phyloP scores from a whole-genome alignment of 2,329 filamentous ascomycete species.

The Fusarium circinatum region DNA sequence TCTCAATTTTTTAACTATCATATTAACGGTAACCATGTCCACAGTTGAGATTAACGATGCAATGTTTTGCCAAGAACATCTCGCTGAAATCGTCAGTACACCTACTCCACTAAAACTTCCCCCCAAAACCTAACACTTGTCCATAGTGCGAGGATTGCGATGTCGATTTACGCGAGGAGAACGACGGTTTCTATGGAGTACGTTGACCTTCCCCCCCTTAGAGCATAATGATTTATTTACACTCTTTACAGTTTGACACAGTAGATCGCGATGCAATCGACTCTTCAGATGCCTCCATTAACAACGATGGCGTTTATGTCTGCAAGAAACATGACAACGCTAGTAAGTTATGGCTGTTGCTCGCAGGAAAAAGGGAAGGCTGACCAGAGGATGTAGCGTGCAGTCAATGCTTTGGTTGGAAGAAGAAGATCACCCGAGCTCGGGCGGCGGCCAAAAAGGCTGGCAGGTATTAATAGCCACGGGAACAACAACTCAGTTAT shows the following conservation, averaged over 20 bases:
- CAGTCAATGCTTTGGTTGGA: neutral
- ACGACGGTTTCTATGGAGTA: neutral
- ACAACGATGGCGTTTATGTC: neutral
- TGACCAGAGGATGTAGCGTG: neutral
- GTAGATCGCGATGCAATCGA: neutral
- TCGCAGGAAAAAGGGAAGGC: no score
- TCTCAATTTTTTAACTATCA: no score
- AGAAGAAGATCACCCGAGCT: neutral
- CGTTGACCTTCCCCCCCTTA: accelerated
- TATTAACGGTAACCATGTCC: no score
- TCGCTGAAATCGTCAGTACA: neutral
- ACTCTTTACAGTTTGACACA: neutral
- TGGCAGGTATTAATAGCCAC: accelerated
- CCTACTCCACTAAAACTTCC: accelerated
- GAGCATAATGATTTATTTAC: neutral
- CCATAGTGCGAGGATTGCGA: neutral
- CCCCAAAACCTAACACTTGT: neutral
- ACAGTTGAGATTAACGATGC: neutral
- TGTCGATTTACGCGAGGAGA: neutral
- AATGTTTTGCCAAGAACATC: neutral
- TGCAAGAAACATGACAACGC: neutral
- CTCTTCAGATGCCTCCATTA: accelerated
- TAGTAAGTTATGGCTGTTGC: no score
- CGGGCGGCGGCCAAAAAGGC: accelerated
- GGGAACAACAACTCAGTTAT: accelerated